Conservation (phyloP, 345 rosid species). For the Dipteronia sinensis region DNA sequence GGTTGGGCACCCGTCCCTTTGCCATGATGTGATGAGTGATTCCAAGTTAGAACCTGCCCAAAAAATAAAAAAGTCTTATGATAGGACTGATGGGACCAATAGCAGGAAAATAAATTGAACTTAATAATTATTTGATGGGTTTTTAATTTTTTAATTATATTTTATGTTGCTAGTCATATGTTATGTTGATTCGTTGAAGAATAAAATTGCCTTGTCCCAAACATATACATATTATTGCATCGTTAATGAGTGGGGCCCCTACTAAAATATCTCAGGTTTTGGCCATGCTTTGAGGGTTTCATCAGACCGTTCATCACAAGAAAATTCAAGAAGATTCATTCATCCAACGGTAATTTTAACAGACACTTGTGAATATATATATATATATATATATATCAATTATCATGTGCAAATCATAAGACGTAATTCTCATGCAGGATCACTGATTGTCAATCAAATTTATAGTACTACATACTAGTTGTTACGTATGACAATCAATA, state of each 20-base stretch:
- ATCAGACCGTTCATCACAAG: not conserved
- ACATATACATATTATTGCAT: not conserved
- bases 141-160: not conserved
- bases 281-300: not conserved
- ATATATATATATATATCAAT: not conserved
- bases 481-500: too few relatives aligned
- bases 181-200: not conserved
- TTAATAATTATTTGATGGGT: not conserved
- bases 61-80: not conserved
- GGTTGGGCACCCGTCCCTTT: too few relatives aligned
- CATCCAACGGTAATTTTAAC: constrained; percentile 8
- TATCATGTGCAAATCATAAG: too few relatives aligned
- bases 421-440: too few relatives aligned
- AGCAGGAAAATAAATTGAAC: not conserved
- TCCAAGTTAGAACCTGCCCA: not conserved
- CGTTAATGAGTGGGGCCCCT: not conserved
- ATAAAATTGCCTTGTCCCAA: not conserved
- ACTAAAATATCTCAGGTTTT: not conserved
- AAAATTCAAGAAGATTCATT: not conserved
- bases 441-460: too few relatives aligned
- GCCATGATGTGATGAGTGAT: not conserved
- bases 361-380: not conserved
- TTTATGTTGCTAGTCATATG: not conserved
- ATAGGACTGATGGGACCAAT: constrained; percentile 10
- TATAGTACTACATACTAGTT: too few relatives aligned